Evolutionary conservation across 768 basidiomycete species (phyloP).

Genomic region (Gautieria morchelliformis): DNA sequence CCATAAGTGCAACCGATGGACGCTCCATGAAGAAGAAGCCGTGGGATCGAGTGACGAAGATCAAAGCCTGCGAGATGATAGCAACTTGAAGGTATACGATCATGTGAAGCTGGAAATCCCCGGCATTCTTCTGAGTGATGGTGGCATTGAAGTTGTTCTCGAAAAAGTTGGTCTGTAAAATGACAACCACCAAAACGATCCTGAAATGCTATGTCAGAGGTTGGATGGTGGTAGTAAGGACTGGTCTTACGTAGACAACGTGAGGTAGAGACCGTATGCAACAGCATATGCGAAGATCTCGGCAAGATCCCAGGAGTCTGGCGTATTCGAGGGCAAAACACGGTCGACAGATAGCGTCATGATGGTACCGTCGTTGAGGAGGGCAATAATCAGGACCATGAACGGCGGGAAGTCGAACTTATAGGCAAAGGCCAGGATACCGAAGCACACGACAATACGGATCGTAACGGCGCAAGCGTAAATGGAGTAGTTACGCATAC

Average conservation of each 20-base stretch:
- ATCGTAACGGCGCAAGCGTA: conserved; percentile 94
- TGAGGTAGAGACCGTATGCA: conserved; percentile 92
- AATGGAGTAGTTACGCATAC: conserved; percentile 99
- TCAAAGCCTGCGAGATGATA: conserved; percentile 96
- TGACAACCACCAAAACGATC: conserved; percentile 70
- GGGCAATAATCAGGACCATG: conserved; percentile 97
- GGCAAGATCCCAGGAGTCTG: conserved; percentile 91
- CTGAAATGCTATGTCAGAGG: conserved; percentile 27
- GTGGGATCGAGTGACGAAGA: conserved; percentile 93
- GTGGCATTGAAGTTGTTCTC: conserved; percentile 73
- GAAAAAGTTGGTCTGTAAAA: conserved; percentile 87
- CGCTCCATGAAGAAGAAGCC: conserved; percentile 97
- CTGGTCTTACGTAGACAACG: conserved; percentile 69
- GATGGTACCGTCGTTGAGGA: conserved; percentile 97
- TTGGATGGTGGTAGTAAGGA: conserved; percentile 3
- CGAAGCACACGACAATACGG: conserved; percentile 97
- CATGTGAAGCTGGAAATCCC: conserved; percentile 75
- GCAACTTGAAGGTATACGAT: conserved; percentile 95
- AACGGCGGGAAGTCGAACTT: conserved; percentile 99
- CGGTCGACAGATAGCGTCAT: conserved; percentile 97
- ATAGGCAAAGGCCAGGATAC: conserved; percentile 91
- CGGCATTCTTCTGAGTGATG: conserved; percentile 31
- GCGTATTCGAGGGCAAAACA: conserved; percentile 84
- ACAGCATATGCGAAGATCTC: conserved; percentile 96
- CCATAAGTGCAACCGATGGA: conserved; percentile 79